A percentile compares a stretch with the other conserved stretches of the same genome.
phyloP scores from a whole-genome alignment of 176 grass and related monocot genomes.

The Zizania latifolia region DNA sequence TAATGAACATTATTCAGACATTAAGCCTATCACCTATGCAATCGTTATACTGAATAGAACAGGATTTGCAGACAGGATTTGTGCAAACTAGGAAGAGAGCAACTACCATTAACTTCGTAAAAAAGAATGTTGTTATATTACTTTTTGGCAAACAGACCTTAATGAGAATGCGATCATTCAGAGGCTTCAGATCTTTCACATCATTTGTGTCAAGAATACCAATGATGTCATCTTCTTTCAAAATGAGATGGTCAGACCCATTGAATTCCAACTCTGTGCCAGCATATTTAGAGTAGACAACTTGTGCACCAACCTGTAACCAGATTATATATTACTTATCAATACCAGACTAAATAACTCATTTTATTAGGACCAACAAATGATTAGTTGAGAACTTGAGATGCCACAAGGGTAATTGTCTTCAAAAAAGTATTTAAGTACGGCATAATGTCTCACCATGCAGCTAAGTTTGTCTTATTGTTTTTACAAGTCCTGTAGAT shows the following conservation, averaged over 20 bases:
- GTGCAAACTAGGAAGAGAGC: not conserved
- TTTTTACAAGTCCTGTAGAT: not conserved
- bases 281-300: constrained; percentile 78
- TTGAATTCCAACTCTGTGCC: constrained; percentile 89
- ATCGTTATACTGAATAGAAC: not conserved
- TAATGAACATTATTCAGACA: not conserved
- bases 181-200: constrained; percentile 82
- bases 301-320: constrained; percentile 58
- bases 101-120: not conserved
- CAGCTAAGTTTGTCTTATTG: not conserved
- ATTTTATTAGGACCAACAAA: not conserved
- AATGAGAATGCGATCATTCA: constrained; percentile 81
- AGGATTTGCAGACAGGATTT: not conserved
- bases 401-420: not conserved
- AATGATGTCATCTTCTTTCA: constrained; percentile 95
- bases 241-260: constrained; percentile 58
- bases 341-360: not conserved
- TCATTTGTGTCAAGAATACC: constrained; percentile 82
- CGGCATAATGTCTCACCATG: not conserved
- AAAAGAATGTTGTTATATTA: not conserved
- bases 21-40: not conserved
- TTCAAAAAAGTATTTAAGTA: not conserved
- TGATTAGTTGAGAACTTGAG: not conserved
- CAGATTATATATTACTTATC: not conserved
- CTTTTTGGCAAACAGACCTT: constrained; percentile 42